Base-by-base conservation (phyloP, 805 yeast genomes). In the Starmerella lactis-condensi region DNA sequence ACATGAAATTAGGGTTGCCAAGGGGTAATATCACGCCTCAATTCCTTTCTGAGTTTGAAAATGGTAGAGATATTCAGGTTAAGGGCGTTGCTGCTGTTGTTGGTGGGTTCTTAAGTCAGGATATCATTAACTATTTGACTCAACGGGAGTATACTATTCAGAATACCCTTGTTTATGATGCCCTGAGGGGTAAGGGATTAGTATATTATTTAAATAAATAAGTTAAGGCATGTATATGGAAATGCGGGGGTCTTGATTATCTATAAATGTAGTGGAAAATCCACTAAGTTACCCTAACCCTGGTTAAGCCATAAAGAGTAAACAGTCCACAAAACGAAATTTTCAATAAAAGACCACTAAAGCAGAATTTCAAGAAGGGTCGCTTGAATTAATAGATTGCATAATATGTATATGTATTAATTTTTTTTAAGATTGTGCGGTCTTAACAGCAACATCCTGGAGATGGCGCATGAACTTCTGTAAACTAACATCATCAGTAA, bases 381-480 rank as follows among this genome's bases (percentile, higher is more conserved):
- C n/a, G n/a, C n/a, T n/a, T n/a, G n/a, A n/a, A n/a, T n/a, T n/a
- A n/a, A n/a, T n/a, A n/a, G n/a, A n/a, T n/a, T n/a, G n/a, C n/a
- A n/a, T n/a, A n/a, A n/a, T n/a, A 21, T 21, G n/a, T n/a, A 21
- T n/a, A 21, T 21, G n/a, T 21, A 21, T 10, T 10, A 9, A 7
- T 19, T 19, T 28, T 28, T 20, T 21, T 24, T 11, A 15, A 16
- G 20, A 26, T 14, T 27, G 37, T 4, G 39, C 35, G 10, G 39
- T 36, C 10, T 31, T 54, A 26, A 85, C 95, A 32, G 85, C 91
- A 42, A 83, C 70, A 56, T 79, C 79, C 53, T 83, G 92, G 50
- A 89, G 67, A 56, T 89, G 96, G 30, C 75, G 66, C 91, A 89
- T 85, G 58, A 89, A 89, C 28, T 82, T 82, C 60, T 85, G 93